These are phyloP conservation scores for Leptographium procerum DNA, from an alignment of 2,329 filamentous ascomycete species.

Conservation along the genomic window DNA sequence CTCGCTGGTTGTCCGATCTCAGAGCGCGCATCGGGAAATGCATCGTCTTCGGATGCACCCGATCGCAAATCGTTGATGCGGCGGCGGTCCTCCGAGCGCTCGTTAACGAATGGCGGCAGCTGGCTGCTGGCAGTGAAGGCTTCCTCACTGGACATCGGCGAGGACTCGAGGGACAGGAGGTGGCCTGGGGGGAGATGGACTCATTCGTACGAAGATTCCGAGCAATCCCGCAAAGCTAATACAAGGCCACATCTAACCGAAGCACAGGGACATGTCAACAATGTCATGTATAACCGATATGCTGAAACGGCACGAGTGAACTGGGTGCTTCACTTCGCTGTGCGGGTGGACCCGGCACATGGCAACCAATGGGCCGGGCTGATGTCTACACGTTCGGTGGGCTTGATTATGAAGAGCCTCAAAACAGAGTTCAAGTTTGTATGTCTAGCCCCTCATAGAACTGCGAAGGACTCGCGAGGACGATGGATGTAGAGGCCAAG, in stretches of 20 bases:
- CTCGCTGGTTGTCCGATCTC: conserved; percentile 58
- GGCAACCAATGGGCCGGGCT: conserved; percentile 56
- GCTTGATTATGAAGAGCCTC: conserved; percentile 70
- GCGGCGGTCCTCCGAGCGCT: conserved; percentile 48
- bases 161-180: conserved; percentile 52
- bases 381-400: conserved; percentile 52
- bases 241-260: not conserved
- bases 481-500: not conserved
- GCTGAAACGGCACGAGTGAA: conserved; percentile 73
- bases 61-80: conserved; percentile 44
- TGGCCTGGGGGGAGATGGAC: conserved; percentile 83
- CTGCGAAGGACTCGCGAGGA: not conserved
- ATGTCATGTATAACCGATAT: conserved; percentile 72
- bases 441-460: not conserved
- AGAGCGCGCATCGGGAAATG: conserved; percentile 61
- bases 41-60: conserved; percentile 59
- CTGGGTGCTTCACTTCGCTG: conserved; percentile 61
- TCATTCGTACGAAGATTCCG: conserved; percentile 22
- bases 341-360: conserved; percentile 49
- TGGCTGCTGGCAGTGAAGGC: conserved; percentile 64
- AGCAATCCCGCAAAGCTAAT: not conserved
- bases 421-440: conserved; percentile 83
- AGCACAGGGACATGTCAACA: conserved; percentile 65
- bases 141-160: conserved; percentile 54
- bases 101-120: conserved; percentile 55